Percentiles rank a stretch among this genome's conserved stretches.
phyloP scores from a whole-genome alignment of 2,329 filamentous ascomycete genomes.

The Lachnellula suecica region DNA sequence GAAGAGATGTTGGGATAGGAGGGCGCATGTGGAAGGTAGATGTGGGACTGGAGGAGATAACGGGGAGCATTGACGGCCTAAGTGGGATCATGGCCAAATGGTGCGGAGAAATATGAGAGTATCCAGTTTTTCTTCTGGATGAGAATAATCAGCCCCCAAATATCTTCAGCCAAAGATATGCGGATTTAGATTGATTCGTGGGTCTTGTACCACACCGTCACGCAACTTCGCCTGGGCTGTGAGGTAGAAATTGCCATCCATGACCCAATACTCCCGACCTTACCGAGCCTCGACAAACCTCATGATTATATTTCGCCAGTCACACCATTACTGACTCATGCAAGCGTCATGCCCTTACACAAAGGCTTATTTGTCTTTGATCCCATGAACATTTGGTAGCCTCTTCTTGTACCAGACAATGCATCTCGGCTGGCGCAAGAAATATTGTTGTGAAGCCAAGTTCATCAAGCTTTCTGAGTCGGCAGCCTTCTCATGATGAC shows the following conservation, averaged over 20 bases:
- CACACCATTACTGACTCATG: too few relatives aligned
- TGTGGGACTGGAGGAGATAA: slow-evolving; percentile 76
- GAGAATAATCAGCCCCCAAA: not conserved
- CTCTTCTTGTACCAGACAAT: not conserved
- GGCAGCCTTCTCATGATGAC: not conserved
- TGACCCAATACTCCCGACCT: not conserved
- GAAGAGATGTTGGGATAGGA: slow-evolving; percentile 55
- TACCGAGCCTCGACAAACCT: not conserved
- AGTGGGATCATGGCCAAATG: slow-evolving; percentile 64
- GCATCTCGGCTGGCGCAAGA: not conserved
- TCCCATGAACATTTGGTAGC: not conserved
- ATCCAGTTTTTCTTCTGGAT: not conserved
- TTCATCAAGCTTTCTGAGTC: not conserved
- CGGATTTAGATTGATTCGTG: not conserved
- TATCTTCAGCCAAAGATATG: not conserved
- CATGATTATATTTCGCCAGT: not conserved
- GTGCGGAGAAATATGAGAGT: slow-evolving; percentile 69
- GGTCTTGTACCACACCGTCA: not conserved
- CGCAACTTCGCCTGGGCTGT: slow-evolving; percentile 1
- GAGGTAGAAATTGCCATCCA: not conserved
- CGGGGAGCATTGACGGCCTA: slow-evolving; percentile 54
- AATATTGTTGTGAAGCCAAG: not conserved
- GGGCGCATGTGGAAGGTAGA: slow-evolving; percentile 74
- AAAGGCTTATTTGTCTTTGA: not conserved
- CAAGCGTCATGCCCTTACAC: too few relatives aligned